A percentile compares a stretch with the other conserved stretches of the same genome.
Conservation (phyloP, 805 yeast species). For the Candida krabiensis region DNA sequence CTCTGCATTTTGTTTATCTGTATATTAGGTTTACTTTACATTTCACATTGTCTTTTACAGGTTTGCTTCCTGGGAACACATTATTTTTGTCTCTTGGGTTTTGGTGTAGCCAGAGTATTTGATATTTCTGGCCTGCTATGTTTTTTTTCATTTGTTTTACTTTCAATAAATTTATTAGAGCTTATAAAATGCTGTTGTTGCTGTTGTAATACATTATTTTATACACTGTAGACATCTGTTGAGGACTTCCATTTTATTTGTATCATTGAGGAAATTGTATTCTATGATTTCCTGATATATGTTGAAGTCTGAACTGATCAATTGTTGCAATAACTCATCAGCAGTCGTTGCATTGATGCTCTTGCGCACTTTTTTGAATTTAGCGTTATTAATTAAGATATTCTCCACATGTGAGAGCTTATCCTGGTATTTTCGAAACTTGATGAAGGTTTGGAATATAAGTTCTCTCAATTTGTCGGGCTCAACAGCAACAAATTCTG, state of each 20-base stretch:
- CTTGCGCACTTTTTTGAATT: not conserved
- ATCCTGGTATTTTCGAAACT: constrained; percentile 8
- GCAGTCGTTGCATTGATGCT: not conserved
- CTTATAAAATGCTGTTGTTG: not conserved
- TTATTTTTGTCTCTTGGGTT: too few relatives aligned
- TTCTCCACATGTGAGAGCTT: constrained; percentile 6
- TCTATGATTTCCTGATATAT: constrained; percentile 10
- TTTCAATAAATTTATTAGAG: too few relatives aligned
- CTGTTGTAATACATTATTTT: not conserved
- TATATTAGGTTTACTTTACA: constrained; percentile 4
- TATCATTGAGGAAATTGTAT: constrained; percentile 10
- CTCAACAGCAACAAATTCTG: constrained; percentile 13
- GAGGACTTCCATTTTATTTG: constrained; percentile 3
- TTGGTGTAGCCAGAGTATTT: too few relatives aligned
- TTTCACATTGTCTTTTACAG: too few relatives aligned
- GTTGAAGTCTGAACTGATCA: constrained; percentile 2
- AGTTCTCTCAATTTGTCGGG: constrained; percentile 18
- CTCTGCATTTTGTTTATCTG: not conserved
- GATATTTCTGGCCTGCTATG: too few relatives aligned
- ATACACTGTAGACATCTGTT: constrained; percentile 5
- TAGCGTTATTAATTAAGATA: constrained; percentile 3
- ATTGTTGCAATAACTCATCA: constrained; percentile 2
- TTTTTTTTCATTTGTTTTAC: too few relatives aligned
- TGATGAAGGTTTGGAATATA: constrained; percentile 15
- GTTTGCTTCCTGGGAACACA: too few relatives aligned